These are phyloP conservation scores for Paecilomyces niveus DNA, from an alignment of 2,329 filamentous ascomycete species.

Conservation along the genomic window DNA sequence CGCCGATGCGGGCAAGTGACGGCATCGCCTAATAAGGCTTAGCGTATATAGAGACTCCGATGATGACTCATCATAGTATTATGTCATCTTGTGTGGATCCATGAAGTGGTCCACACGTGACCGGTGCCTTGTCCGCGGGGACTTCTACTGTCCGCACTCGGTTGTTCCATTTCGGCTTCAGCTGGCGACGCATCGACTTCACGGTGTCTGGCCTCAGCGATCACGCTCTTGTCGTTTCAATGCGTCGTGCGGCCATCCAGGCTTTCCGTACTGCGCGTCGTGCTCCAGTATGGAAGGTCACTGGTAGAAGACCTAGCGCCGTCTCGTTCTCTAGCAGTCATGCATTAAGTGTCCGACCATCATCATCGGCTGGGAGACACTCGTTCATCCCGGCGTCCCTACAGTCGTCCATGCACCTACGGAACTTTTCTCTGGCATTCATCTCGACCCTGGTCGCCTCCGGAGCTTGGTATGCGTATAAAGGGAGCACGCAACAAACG, in stretches of 20 bases:
- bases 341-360: slow-evolving; percentile 28
- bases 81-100: slow-evolving; percentile 10
- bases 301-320: slow-evolving; percentile 27
- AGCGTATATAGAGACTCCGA: not conserved
- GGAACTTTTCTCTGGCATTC: slow-evolving; percentile 41
- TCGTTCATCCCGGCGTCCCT: slow-evolving; percentile 27
- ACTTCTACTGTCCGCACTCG: slow-evolving; percentile 6
- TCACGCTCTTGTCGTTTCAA: slow-evolving; percentile 18
- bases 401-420: slow-evolving; percentile 43
- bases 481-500: slow-evolving; percentile 25
- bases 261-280: slow-evolving; percentile 42
- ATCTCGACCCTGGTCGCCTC: slow-evolving; percentile 42
- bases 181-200: slow-evolving; percentile 1
- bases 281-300: slow-evolving; percentile 36
- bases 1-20: slow-evolving; percentile 2
- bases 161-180: not conserved
- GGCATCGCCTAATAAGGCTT: slow-evolving; percentile 6
- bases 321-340: slow-evolving; percentile 31
- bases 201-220: slow-evolving; percentile 5
- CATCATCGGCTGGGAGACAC: slow-evolving; percentile 25
- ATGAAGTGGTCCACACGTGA: not conserved
- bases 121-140: slow-evolving; percentile 11
- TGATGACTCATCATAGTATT: not conserved
- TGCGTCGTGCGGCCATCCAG: slow-evolving; percentile 43
- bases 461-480: slow-evolving; percentile 44